Percentiles rank a stretch among this genome's conserved stretches.
Evolutionary conservation across 2,329 filamentous ascomycete genomes (phyloP).

Genomic region (Claviceps spartinae): DNA sequence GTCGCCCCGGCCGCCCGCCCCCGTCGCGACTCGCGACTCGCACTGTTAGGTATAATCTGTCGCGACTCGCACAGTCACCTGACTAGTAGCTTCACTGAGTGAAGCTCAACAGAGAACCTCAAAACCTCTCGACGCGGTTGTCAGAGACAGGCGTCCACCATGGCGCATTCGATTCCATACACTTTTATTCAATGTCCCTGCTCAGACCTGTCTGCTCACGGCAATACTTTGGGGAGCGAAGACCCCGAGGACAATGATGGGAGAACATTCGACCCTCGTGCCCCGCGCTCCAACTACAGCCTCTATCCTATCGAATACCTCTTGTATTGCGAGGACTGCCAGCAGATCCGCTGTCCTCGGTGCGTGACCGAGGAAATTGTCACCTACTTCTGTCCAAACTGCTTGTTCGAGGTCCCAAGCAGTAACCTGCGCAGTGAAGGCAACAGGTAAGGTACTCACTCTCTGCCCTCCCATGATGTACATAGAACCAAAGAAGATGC

Average conservation of each 20-base stretch:
- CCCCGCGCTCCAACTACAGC: slow-evolving; percentile 76
- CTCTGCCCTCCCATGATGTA: neutral
- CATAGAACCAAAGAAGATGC: neutral
- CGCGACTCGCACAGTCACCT: slow-evolving; percentile 3
- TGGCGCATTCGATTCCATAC: slow-evolving; percentile 44
- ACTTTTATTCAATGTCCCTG: slow-evolving; percentile 56
- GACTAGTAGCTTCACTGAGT: neutral
- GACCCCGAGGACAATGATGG: slow-evolving; percentile 53
- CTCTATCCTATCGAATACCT: slow-evolving; percentile 88
- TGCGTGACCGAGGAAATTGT: slow-evolving; percentile 90
- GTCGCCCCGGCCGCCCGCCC: no score
- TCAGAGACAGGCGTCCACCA: slow-evolving; percentile 13
- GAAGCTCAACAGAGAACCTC: neutral
- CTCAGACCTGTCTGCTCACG: slow-evolving; percentile 31
- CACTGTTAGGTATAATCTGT: no score
- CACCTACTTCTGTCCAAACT: slow-evolving; percentile 90
- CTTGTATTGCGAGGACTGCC: slow-evolving; percentile 93
- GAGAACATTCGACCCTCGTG: slow-evolving; percentile 72
- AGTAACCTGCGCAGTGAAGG: slow-evolving; percentile 86
- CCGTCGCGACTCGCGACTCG: no score
- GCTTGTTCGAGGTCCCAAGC: slow-evolving; percentile 89
- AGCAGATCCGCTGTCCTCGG: slow-evolving; percentile 84
- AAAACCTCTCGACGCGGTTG: neutral
- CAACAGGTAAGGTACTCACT: slow-evolving; percentile 50
- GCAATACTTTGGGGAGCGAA: slow-evolving; percentile 15